Evolutionary conservation across 129 eudicot genomes (phyloP).

Genomic region (Artemisia tridentata): DNA sequence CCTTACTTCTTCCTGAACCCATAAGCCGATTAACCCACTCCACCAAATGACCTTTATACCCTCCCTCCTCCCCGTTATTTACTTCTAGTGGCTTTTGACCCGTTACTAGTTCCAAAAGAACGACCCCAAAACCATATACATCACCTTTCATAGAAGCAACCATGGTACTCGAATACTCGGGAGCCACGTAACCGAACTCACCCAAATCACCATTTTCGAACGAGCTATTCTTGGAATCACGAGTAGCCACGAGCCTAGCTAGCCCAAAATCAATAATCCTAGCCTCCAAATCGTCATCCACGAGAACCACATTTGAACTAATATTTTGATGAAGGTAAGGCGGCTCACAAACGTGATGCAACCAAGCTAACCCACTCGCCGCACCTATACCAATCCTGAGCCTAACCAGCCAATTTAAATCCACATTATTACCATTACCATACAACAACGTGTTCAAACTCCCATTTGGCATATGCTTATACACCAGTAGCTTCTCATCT

Average conservation of each 20-base stretch:
- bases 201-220: constrained; percentile 65
- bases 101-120: constrained; percentile 56
- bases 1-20: constrained; percentile 49
- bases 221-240: constrained; percentile 53
- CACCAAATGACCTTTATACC: constrained; percentile 63
- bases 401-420: constrained; percentile 53
- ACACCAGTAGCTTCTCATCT: constrained; percentile 57
- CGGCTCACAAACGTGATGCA: constrained; percentile 69
- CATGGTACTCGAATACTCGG: constrained; percentile 68
- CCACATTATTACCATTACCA: constrained; percentile 16
- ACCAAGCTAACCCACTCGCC: constrained; percentile 65
- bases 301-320: constrained; percentile 57
- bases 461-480: constrained; percentile 60
- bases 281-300: constrained; percentile 62
- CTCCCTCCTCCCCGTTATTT: constrained; percentile 53
- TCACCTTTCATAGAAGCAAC: constrained; percentile 72
- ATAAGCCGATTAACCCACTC: constrained; percentile 55
- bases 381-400: constrained; percentile 58
- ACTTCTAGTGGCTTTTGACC: constrained; percentile 73
- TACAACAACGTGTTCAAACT: constrained; percentile 42
- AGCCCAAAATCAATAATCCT: constrained; percentile 58
- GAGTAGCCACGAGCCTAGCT: constrained; percentile 49
- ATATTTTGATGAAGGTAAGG: constrained; percentile 57
- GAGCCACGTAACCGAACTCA: constrained; percentile 70
- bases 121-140: constrained; percentile 64